Evolutionary conservation across 176 grass and related monocot species (phyloP), one percentile per base, ranked within the genome.

Genomic region (Avena eriantha): DNA sequence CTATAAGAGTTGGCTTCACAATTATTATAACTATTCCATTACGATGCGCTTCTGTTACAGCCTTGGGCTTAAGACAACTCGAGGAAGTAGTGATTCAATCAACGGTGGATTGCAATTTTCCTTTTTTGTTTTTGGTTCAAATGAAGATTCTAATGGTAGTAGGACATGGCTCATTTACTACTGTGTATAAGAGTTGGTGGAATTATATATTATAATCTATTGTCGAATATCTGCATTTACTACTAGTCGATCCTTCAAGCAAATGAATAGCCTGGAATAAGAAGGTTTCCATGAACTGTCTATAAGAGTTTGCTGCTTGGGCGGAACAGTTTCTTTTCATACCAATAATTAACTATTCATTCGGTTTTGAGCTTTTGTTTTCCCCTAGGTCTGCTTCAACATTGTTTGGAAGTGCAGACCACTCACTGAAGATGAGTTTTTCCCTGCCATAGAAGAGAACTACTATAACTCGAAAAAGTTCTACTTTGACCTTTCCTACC

Each of bases 361-460:
- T 77, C 5, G 10, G 81, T 77, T 88, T 81, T 81, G 69, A 87
- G 60, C 73, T 76, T 36, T 54, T 29, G 11, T 80, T 72, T 91
- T 76, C 4, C 23, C n/a, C 66, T 73, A 95, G 93, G 90, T 95
- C 34, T 86, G 80, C 74, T 84, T 92, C 73, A 82, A 71, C 58
- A 90, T 92, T 90, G 51, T 88, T 54, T 90, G 93, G 74, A 88
- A 84, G 79, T 95, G 93, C 86, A 80, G 73, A 79, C 85, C 90
- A 33, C 85, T 95, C 63, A 84, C 19, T 23, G 88, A 95, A 84
- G 68, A 87, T 23, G 90, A 92, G 45, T 95, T 95, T 83, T 86
- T 43, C 29, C 34, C 66, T 85, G 93, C 90, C 29, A 95, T 95
- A 66, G 39, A 80, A 60, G 85, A 83, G 15, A 92, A 95, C 54